Evolutionary conservation across 2,329 filamentous ascomycete genomes (phyloP), one percentile per base, ranked within the genome.

Genomic region (Chrysosphaeria jannelii): DNA sequence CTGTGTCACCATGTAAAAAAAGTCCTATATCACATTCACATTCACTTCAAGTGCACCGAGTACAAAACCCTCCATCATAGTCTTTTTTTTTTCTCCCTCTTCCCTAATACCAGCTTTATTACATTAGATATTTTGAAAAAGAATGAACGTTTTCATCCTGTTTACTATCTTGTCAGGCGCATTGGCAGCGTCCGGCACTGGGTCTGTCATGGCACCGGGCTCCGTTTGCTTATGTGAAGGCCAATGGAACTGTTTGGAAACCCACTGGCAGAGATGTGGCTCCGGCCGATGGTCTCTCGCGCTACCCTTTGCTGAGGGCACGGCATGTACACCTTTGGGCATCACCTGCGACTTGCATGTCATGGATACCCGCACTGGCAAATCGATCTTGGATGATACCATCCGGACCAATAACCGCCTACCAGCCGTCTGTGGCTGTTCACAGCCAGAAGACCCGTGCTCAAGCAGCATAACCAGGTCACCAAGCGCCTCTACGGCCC

Each of bases 181-280:
- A 3, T 23, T n/a, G 8, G 13, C 14, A 8, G 11, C 13, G 10
- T 5, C 9, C 11, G 4, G 10, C 12, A 10, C 22, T 15, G 13
- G 8, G 16, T 4, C 8, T 9, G 21, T 25, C 21, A 22, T 27
- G 14, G 4, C 27, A 6, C 19, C 33, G 4, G 48, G 48, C 11
- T 37, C 45, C 2, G 31, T 36, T 4, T 57, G 53, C 35, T 36
- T 34, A 7, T 33, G 39, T 8, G 52, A 58, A 28, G 53, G 53
- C n/a, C 45, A 48, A 29, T 58, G 53, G 53, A 53, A 57, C 36
- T 58, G 54, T 40, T 48, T 57, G 40, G 43, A 40, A 1, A 38
- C 31, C 11, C 42, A 39, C 16, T 58, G 48, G 39, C 53, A 58
- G 36, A 45, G 53, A 14, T 58, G 53, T 32, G 50, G 47, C 3